Evolutionary conservation across 1,284 basidiomycete genomes (phyloP).

Genomic region (Sphagnurus paluster): DNA sequence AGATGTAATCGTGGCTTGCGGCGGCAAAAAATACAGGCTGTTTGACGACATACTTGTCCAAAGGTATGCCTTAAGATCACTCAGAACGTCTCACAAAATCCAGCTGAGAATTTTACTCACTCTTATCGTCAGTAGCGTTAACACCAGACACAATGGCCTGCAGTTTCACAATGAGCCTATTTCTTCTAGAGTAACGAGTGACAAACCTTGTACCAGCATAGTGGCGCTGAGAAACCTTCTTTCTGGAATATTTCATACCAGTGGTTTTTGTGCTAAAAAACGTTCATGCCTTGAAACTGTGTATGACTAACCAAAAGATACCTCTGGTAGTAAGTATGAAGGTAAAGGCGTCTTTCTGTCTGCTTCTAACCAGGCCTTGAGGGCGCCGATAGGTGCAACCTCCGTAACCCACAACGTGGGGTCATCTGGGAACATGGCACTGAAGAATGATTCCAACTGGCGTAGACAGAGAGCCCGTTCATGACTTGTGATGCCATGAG

Average conservation of each 20-base stretch:
- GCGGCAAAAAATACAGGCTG: slow-evolving; percentile 19
- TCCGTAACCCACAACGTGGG: slow-evolving; percentile 26
- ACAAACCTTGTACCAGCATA: slow-evolving; percentile 24
- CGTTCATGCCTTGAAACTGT: not conserved
- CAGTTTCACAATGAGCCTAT: not conserved
- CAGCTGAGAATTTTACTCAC: slow-evolving; percentile 14
- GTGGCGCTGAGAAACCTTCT: slow-evolving; percentile 19
- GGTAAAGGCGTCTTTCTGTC: slow-evolving; percentile 20
- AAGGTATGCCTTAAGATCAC: slow-evolving; percentile 11
- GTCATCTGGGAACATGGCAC: slow-evolving; percentile 25
- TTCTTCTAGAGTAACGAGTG: not conserved
- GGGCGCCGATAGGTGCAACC: slow-evolving; percentile 23
- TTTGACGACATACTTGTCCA: slow-evolving; percentile 16
- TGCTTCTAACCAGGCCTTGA: slow-evolving; percentile 22
- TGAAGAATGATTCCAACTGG: slow-evolving; percentile 27
- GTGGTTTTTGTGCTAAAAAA: slow-evolving; percentile 10
- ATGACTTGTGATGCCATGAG: not conserved
- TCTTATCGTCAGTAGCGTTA: slow-evolving; percentile 29
- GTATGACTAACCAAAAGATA: not conserved
- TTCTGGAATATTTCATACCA: slow-evolving; percentile 15
- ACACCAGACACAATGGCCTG: slow-evolving; percentile 27
- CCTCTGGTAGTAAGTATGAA: slow-evolving; percentile 13
- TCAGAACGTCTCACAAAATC: not conserved
- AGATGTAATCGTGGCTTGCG: slow-evolving; percentile 19
- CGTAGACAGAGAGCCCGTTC: not conserved